A percentile compares a stretch with the other conserved stretches of the same genome.
Conservation (phyloP, 176 grass and related monocot species). For the Oryza officinalis region DNA sequence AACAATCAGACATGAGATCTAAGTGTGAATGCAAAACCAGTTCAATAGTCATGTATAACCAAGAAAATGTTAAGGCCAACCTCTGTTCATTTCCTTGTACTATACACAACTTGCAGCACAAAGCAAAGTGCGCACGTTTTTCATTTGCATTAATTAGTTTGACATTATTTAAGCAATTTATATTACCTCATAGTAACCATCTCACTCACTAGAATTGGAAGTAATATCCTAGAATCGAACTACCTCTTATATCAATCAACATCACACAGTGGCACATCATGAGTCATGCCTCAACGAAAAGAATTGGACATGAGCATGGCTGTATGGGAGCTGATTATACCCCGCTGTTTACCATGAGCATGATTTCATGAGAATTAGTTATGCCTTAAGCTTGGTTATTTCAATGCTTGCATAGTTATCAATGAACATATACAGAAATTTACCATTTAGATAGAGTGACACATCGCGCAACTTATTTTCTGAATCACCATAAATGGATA, state of each 20-base stretch:
- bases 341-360: background rate
- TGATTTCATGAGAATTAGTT: slow-evolving; percentile 14
- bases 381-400: background rate
- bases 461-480: slow-evolving; percentile 33
- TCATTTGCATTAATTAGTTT: background rate
- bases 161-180: slow-evolving; percentile 4
- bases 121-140: background rate
- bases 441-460: slow-evolving; percentile 43
- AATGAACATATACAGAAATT: background rate
- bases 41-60: background rate
- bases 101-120: background rate
- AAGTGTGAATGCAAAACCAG: background rate
- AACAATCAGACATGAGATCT: background rate
- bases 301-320: background rate
- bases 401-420: background rate
- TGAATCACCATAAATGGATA: slow-evolving; percentile 17
- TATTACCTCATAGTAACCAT: background rate
- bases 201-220: background rate
- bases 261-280: slow-evolving; percentile 15
- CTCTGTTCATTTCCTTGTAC: background rate
- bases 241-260: background rate
- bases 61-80: background rate
- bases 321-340: background rate
- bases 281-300: background rate
- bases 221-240: background rate